Conservation (phyloP, 2,329 filamentous ascomycete species). For the Nakataea oryzae region DNA sequence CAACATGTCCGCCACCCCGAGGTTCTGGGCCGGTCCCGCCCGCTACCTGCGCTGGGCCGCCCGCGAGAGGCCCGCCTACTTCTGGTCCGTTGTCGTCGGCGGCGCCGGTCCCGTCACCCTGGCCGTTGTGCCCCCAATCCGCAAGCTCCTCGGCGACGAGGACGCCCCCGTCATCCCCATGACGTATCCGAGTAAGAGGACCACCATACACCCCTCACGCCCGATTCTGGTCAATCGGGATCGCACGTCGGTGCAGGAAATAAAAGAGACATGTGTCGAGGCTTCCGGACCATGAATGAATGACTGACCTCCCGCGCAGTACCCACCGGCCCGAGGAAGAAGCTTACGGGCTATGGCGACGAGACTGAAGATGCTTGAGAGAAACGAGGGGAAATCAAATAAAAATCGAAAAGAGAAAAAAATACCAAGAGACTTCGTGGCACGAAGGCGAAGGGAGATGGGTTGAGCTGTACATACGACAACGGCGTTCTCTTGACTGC, state of each 20-base stretch:
- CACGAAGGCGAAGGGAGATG: background rate
- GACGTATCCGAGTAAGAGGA: slow-evolving; percentile 86
- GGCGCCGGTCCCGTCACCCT: slow-evolving; percentile 60
- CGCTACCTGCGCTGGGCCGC: slow-evolving; percentile 82
- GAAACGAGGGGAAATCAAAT: background rate
- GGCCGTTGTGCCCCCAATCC: slow-evolving; percentile 61
- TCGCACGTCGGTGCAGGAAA: too few relatives aligned
- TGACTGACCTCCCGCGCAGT: slow-evolving; percentile 25
- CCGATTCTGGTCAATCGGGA: too few relatives aligned
- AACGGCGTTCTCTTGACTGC: background rate
- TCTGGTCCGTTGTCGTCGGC: slow-evolving; percentile 75
- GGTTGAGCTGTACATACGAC: slow-evolving; percentile 12
- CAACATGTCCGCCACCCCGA: slow-evolving; percentile 55
- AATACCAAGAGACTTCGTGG: background rate
- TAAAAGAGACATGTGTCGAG: too few relatives aligned
- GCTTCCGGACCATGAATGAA: too few relatives aligned
- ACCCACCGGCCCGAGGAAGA: slow-evolving; percentile 47
- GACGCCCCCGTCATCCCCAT: slow-evolving; percentile 64
- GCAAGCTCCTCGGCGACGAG: slow-evolving; percentile 63
- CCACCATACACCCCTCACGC: too few relatives aligned
- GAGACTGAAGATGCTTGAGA: slow-evolving; percentile 15
- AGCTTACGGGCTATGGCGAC: slow-evolving; percentile 51
- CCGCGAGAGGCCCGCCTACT: slow-evolving; percentile 81
- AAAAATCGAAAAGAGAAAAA: background rate
- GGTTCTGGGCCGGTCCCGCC: slow-evolving; percentile 77